Evolutionary conservation across 495 filamentous ascomycete genomes (phyloP).

Genomic region (Baudoinia panamericana): DNA sequence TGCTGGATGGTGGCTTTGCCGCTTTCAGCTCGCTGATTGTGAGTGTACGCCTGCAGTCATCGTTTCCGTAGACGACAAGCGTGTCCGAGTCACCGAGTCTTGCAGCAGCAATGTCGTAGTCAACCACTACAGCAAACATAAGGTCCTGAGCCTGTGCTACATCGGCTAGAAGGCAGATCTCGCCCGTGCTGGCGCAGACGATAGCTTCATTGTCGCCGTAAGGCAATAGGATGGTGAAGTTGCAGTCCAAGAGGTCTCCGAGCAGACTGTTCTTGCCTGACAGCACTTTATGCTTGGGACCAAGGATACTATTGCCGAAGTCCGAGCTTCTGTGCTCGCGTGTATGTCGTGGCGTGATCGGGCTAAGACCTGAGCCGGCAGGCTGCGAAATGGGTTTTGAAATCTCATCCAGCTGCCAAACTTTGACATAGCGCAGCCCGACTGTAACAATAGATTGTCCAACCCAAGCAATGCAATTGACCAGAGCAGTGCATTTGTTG

Average conservation of each 20-base stretch:
- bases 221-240: constrained; percentile 64
- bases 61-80: constrained; percentile 20
- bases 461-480: constrained; percentile 81
- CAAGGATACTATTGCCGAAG: constrained; percentile 31
- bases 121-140: constrained; percentile 44
- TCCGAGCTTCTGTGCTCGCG: constrained; percentile 29
- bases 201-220: constrained; percentile 53
- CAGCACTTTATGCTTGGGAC: constrained; percentile 29
- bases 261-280: constrained; percentile 57
- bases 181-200: constrained; percentile 58
- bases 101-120: constrained; percentile 47
- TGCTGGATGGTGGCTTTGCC: not conserved
- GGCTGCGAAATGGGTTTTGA: constrained; percentile 32
- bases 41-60: constrained; percentile 5
- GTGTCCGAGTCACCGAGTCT: constrained; percentile 15
- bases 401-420: constrained; percentile 69
- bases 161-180: constrained; percentile 73
- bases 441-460: constrained; percentile 58
- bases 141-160: constrained; percentile 56
- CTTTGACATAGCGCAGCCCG: constrained; percentile 83
- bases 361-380: constrained; percentile 26
- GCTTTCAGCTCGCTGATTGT: constrained; percentile 5
- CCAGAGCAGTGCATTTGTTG: constrained; percentile 79
- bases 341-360: constrained; percentile 4
- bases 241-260: constrained; percentile 62